Base-by-base conservation (phyloP, 495 filamentous ascomycete species). In the Trypethelium eluteriae region DNA sequence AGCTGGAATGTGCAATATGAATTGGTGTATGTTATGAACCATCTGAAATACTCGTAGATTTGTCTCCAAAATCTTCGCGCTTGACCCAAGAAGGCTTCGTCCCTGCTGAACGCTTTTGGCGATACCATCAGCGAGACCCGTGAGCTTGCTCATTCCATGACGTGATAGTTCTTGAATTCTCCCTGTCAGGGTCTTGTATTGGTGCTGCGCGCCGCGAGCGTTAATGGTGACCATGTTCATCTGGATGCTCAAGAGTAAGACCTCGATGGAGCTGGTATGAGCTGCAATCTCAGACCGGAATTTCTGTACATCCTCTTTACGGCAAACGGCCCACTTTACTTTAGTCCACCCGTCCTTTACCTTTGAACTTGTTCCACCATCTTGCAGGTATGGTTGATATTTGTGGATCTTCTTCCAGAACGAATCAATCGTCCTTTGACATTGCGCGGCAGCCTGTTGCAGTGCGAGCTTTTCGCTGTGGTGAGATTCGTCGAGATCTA, bases 391-490 rank as follows among this genome's bases (percentile, higher is more conserved):
- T 7, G 70, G 70, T 61, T 77, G 70, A 62, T 74, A 75, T 38
- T 66, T 68, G 36, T 65, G 35, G 0, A 72, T 66, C 50, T 71
- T 70, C 64, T 68, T 18, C 62, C 64, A 70, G 53, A 77, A 76
- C 2, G 44, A 62, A 64, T 72, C 70, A n/a, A 77, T 74, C 1
- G 73, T 74, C 18, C 57, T 46, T 49, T 74, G 75, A 68, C 74
- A 75, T 61, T 75, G 70, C 3, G 71, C 47, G 5, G 70, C 72
- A 11, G 64, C 69, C 62, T 75, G 73, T 25, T 66, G 59, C 14
- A 76, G 64, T 36, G 72, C 72, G 53, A 74, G 5, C 12, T 11
- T 44, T 38, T 68, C 34, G 39, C 14, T 18, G 39, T 63, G 25
- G 14, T 67, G 65, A 6, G 39, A 34, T 3, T 72, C 71, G 11